Percentiles rank a stretch among this genome's conserved stretches.
These are phyloP conservation scores for Pythium insidiosum DNA, from an alignment of 352 stramenopile species.

Conservation along the genomic window DNA sequence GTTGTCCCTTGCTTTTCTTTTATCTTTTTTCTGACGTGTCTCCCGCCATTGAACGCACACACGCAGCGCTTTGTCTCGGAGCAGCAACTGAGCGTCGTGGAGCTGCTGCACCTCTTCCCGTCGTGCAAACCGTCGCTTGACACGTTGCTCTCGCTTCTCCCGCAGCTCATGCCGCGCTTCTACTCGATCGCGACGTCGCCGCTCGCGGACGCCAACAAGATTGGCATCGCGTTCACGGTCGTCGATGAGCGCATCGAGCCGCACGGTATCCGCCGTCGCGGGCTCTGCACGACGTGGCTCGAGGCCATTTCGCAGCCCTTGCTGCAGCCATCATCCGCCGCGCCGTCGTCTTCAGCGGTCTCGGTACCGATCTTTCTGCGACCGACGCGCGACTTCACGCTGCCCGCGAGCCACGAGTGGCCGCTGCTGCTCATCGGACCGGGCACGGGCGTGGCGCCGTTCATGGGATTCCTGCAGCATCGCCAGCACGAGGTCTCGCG, in stretches of 20 bases:
- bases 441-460: constrained; percentile 94
- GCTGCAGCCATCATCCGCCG: constrained; percentile 4
- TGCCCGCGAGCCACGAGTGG: constrained; percentile 71
- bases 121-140: constrained; percentile 86
- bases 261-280: constrained; percentile 22
- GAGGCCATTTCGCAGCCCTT: constrained; percentile 36
- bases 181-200: constrained; percentile 95
- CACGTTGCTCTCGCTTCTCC: constrained; percentile 79
- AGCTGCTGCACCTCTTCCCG: constrained; percentile 91
- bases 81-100: constrained; percentile 85
- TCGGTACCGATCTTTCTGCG: constrained; percentile 88
- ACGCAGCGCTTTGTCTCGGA: constrained; percentile 75
- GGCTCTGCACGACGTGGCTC: constrained; percentile 65
- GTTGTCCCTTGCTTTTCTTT: no score
- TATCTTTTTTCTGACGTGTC: no score
- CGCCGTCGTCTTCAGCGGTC: constrained; percentile 1
- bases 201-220: constrained; percentile 41
- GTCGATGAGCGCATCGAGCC: constrained; percentile 76
- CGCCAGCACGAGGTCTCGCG: constrained; percentile 30
- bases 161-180: constrained; percentile 89
- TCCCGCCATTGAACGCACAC: no score
- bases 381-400: constrained; percentile 83
- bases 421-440: constrained; percentile 94
- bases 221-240: constrained; percentile 89
- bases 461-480: constrained; percentile 95